Evolutionary conservation across 139 green algal species (phyloP).

Genomic region (Eudorina sp.): DNA sequence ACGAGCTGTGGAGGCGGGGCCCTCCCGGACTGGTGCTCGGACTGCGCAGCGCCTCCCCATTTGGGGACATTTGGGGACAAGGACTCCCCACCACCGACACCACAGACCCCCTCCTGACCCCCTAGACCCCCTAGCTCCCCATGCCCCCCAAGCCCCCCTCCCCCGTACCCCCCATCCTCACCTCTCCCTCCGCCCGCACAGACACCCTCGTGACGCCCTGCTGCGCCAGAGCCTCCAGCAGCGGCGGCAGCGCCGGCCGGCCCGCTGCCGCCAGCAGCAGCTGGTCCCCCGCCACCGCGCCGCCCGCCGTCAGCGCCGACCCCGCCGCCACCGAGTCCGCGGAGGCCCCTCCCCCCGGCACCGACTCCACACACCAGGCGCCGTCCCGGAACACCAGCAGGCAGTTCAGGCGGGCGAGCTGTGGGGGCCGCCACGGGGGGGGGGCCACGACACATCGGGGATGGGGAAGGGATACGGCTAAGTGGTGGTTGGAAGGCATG

Average conservation of each 20-base stretch:
- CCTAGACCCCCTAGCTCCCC: no score
- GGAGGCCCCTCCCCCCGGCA: neutral
- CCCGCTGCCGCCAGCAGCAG: conserved; percentile 27
- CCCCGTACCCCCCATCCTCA: no score
- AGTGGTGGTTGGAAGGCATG: neutral
- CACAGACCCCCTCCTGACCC: neutral
- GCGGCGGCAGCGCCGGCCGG: neutral
- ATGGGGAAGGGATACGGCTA: no score
- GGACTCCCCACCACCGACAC: neutral
- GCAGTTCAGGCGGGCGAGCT: conserved; percentile 28
- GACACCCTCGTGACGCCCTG: neutral
- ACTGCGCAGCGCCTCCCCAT: neutral
- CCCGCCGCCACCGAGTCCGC: conserved; percentile 24
- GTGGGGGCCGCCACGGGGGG: neutral
- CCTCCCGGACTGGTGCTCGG: neutral
- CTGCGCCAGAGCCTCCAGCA: conserved; percentile 25
- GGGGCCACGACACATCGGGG: no score
- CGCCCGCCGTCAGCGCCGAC: neutral
- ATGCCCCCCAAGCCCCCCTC: no score
- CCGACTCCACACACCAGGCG: conserved; percentile 14
- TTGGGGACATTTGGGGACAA: neutral
- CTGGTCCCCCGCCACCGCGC: conserved; percentile 29
- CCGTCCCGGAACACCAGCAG: conserved; percentile 31
- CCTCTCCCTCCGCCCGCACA: neutral
- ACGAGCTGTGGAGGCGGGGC: neutral